Evolutionary conservation across 2,329 filamentous ascomycete genomes (phyloP).

Genomic region (Dendrostoma leiphaemia): DNA sequence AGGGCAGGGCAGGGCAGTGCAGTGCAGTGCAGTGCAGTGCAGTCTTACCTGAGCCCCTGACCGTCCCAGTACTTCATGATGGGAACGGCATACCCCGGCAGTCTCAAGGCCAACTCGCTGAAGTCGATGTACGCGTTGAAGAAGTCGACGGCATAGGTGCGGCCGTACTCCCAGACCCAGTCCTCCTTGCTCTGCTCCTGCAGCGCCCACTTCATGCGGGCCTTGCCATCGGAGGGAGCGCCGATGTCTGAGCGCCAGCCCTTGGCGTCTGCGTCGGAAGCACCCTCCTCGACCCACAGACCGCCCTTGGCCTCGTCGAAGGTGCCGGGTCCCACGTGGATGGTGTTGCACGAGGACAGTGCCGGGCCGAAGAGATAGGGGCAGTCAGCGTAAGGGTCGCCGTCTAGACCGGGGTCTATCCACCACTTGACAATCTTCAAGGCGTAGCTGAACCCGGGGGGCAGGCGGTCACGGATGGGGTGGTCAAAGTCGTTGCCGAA

Average conservation of each 20-base stretch:
- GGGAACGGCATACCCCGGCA: conserved; percentile 71
- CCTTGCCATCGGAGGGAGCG: conserved; percentile 51
- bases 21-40: no score
- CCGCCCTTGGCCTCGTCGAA: conserved; percentile 47
- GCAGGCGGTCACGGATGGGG: conserved; percentile 81
- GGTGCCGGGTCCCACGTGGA: conserved; percentile 62
- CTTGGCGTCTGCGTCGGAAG: conserved; percentile 55
- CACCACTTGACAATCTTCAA: conserved; percentile 85
- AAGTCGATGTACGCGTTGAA: conserved; percentile 94
- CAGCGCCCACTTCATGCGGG: conserved; percentile 60
- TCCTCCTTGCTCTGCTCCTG: conserved; percentile 44
- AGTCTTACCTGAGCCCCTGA: conserved; percentile 67
- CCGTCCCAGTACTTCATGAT: conserved; percentile 81
- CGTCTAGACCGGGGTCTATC: conserved; percentile 87
- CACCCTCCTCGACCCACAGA: conserved; percentile 64
- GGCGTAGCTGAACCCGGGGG: conserved; percentile 81
- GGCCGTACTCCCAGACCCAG: conserved; percentile 55
- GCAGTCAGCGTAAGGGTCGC: conserved; percentile 82
- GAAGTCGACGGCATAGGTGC: conserved; percentile 63
- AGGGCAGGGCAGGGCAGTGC: background rate
- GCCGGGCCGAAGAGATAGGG: conserved; percentile 86
- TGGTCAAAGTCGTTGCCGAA: conserved; percentile 96
- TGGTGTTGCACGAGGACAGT: conserved; percentile 73
- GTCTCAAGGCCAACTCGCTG: conserved; percentile 63
- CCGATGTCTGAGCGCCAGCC: conserved; percentile 43